Conservation (phyloP, 2,329 filamentous ascomycete genomes). For the Cucurbitaria berberidis region DNA sequence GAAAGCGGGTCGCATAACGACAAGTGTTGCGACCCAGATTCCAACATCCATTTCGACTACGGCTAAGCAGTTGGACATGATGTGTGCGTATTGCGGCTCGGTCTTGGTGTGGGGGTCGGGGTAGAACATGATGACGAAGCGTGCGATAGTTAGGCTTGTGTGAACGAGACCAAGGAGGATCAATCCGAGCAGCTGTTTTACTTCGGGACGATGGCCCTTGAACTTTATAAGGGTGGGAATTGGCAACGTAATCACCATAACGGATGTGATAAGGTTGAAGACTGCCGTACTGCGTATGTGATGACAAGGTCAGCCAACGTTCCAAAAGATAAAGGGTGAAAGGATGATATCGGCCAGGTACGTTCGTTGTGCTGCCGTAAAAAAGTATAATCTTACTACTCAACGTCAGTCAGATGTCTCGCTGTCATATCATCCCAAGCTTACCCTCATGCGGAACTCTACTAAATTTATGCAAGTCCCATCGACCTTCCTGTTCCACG, state of each 20-base stretch:
- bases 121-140: slow-evolving; percentile 18
- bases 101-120: slow-evolving; percentile 9
- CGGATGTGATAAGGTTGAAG: slow-evolving; percentile 13
- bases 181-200: slow-evolving; percentile 8
- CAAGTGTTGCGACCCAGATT: slow-evolving; percentile 11
- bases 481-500: slow-evolving; percentile 10
- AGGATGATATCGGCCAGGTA: background rate
- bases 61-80: slow-evolving; percentile 12
- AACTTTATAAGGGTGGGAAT: slow-evolving; percentile 14
- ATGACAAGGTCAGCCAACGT: background rate
- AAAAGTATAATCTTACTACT: background rate
- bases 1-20: slow-evolving; percentile 15
- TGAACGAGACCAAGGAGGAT: slow-evolving; percentile 13
- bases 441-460: slow-evolving; percentile 14
- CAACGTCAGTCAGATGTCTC: background rate
- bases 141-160: slow-evolving; percentile 11
- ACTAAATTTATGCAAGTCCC: slow-evolving; percentile 10
- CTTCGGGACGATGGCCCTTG: slow-evolving; percentile 13
- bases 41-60: slow-evolving; percentile 16
- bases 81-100: slow-evolving; percentile 15
- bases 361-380: background rate
- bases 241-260: slow-evolving; percentile 12
- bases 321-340: background rate
- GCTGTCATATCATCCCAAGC: background rate
- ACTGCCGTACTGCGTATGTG: slow-evolving; percentile 6